phyloP scores from a whole-genome alignment of 495 filamentous ascomycete species.

The Neurospora terricola region DNA sequence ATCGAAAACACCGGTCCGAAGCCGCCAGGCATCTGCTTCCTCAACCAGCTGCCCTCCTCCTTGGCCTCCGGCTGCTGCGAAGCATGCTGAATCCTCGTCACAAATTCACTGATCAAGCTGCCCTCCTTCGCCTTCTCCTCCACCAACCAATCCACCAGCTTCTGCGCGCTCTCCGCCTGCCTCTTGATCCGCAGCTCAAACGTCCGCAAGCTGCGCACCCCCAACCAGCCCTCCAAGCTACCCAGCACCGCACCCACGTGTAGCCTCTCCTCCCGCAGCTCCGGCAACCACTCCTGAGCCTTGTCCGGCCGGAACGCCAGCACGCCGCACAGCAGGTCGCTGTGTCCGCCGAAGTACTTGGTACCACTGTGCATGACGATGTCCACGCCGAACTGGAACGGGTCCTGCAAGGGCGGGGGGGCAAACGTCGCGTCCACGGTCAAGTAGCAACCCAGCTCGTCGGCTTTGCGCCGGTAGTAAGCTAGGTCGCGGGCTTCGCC shows the following conservation, averaged over 20 bases:
- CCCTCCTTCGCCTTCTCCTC: constrained; percentile 22
- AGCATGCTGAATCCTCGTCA: constrained; percentile 62
- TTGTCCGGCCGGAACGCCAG: constrained; percentile 46
- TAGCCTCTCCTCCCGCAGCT: constrained; percentile 54
- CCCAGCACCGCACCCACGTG: constrained; percentile 83
- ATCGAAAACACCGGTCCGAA: constrained; percentile 85
- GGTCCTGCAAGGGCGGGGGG: constrained; percentile 82
- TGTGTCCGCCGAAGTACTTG: constrained; percentile 94
- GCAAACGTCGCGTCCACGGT: constrained; percentile 87
- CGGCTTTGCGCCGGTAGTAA: constrained; percentile 60
- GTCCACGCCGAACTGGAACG: constrained; percentile 71
- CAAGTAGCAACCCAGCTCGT: constrained; percentile 60
- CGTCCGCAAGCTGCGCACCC: constrained; percentile 74
- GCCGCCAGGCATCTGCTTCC: constrained; percentile 84
- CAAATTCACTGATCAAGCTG: constrained; percentile 37
- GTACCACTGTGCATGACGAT: constrained; percentile 84
- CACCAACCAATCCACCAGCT: constrained; percentile 63
- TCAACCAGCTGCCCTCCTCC: constrained; percentile 59
- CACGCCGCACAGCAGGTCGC: constrained; percentile 80
- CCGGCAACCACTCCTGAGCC: constrained; percentile 39
- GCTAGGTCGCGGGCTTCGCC: constrained; percentile 68
- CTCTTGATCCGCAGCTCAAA: constrained; percentile 70
- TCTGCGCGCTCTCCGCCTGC: constrained; percentile 58
- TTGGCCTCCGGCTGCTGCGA: constrained; percentile 54
- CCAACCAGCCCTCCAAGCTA: constrained; percentile 84